Evolutionary conservation across 2,329 filamentous ascomycete genomes (phyloP), one percentile per base, ranked within the genome.

Genomic region (Salinomyces thailandicus): DNA sequence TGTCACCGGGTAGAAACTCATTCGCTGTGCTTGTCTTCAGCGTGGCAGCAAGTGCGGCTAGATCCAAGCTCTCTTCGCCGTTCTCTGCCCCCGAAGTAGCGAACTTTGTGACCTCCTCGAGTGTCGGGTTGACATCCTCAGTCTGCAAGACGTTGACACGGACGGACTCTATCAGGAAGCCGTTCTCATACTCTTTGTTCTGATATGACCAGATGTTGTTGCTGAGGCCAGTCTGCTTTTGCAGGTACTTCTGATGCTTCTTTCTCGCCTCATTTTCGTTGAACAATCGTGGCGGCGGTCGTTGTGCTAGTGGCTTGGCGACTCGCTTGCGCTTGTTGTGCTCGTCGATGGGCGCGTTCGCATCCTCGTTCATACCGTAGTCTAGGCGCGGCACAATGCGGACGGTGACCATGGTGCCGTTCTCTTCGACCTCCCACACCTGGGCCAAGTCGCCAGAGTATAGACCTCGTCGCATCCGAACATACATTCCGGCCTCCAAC

Each of bases 71-170:
- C 51, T 94, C 86, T 0, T 85, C 87, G 13, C 91, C 91, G 57
- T 96, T 91, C 46, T 93, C 87, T 13, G 79, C 80, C 7, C 84
- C 83, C 18, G 83, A 80, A 12, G 34, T 36, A 6, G 87, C 83
- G 58, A 98, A 96, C 54, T 79, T 82, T n/a, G 87, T 93, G 31
- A 96, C 85, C 60, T 98, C 91, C 56, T 96, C 91, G 18, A 98
- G 71, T 1, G 81, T 85, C 0, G 91, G 91, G 56, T 93, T 93
- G 38, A 98, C 87, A 49, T 93, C 81, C 48, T 86, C 87, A 18
- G 85, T 81, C n/a, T 75, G 72, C 18, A 98, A 69, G 52, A 81
- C 76, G 53, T 89, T 85, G 41, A 95, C 81, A 61, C 89, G 93
- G 66, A 94, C 82, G 44, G 93, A 85, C 62, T 93, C 95, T 53